A percentile compares a stretch with the other conserved stretches of the same genome.
Conservation (phyloP, 345 rosid species). For the Dovyalis caffra region DNA sequence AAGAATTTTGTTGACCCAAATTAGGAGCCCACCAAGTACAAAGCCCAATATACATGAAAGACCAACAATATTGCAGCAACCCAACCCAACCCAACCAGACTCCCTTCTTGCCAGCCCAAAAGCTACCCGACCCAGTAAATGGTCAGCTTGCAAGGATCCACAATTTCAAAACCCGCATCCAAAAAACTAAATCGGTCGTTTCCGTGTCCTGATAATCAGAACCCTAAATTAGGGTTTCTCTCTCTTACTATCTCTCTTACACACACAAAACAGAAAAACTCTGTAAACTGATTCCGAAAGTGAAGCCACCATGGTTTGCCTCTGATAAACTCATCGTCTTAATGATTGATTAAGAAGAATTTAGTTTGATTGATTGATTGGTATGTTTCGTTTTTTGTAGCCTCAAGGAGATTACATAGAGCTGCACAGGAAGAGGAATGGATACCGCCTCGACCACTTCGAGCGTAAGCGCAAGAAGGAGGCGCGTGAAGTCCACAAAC, state of each 20-base stretch:
- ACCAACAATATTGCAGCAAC: too few species aligned
- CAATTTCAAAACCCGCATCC: background rate
- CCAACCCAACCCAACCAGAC: background rate
- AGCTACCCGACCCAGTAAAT: background rate
- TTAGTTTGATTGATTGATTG: background rate
- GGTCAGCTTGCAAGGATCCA: background rate
- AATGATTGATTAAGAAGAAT: background rate
- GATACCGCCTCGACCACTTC: conserved; percentile 69
- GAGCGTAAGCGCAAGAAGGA: conserved; percentile 91
- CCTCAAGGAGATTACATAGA: conserved; percentile 97
- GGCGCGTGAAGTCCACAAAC: conserved; percentile 87
- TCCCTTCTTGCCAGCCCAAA: background rate
- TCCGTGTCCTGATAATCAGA: too few species aligned
- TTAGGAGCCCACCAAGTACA: background rate
- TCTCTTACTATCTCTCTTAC: background rate
- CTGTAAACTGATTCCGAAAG: background rate
- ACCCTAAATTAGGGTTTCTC: conserved; percentile 9
- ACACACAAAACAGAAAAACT: background rate
- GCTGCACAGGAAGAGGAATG: conserved; percentile 74
- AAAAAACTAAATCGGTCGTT: background rate
- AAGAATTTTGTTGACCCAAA: too few species aligned
- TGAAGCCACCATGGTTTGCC: conserved; percentile 13
- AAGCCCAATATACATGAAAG: background rate
- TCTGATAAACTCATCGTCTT: background rate
- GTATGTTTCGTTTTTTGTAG: conserved; percentile 42